Evolutionary conservation across 768 basidiomycete species (phyloP).

Genomic region (Botryobasidium botryosum): DNA sequence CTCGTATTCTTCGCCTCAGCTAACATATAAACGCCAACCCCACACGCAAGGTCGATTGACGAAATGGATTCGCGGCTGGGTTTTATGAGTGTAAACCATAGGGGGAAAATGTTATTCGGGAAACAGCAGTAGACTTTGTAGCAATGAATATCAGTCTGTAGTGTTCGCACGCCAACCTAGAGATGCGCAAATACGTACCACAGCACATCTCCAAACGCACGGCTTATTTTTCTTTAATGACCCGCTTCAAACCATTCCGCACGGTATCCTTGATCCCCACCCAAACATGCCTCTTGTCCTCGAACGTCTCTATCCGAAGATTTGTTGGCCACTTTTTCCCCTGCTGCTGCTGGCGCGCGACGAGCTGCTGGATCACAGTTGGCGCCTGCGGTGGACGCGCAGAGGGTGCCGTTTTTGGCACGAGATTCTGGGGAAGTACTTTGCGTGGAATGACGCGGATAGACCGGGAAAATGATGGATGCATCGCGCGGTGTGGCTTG

Average conservation of each 20-base stretch:
- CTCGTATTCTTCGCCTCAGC: too few species aligned
- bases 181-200: too few species aligned
- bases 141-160: background rate
- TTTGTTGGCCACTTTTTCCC: conserved; percentile 31
- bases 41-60: conserved; percentile 40
- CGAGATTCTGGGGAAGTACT: conserved; percentile 14
- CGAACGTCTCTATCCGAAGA: conserved; percentile 32
- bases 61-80: conserved; percentile 54
- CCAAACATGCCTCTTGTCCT: conserved; percentile 24
- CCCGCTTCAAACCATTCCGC: conserved; percentile 24
- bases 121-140: background rate
- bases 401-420: conserved; percentile 4
- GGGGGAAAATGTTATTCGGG: conserved; percentile 27
- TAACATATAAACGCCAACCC: conserved; percentile 6
- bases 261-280: conserved; percentile 25
- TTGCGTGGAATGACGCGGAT: conserved; percentile 27
- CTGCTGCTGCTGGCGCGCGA: conserved; percentile 23
- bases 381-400: conserved; percentile 2
- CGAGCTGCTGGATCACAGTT: conserved; percentile 27
- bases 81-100: conserved; percentile 46
- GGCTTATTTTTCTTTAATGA: conserved; percentile 13
- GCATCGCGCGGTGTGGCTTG: too few species aligned
- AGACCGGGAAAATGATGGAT: conserved; percentile 19
- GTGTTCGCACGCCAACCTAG: too few species aligned
- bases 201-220: too few species aligned